Evolutionary conservation across 371 early-diverging fungal species (phyloP).

Genomic region (Syncephalastrum contaminatum): DNA sequence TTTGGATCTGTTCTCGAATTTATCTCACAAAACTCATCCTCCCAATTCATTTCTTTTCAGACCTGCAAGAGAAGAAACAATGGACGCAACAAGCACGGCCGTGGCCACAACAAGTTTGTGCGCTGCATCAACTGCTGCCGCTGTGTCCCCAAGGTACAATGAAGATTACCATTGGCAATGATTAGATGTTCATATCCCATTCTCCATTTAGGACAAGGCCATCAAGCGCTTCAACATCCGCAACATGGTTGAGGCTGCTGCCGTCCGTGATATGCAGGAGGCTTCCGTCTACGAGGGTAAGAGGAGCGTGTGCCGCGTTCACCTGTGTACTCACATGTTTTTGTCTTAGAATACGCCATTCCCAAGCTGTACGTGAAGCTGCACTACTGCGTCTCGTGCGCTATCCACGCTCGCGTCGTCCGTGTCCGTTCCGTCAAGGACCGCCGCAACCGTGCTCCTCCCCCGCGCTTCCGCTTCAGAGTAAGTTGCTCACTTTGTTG

Average conservation of each 20-base stretch:
- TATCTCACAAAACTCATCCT: too few species aligned
- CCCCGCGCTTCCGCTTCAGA: conserved; percentile 84
- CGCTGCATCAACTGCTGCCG: conserved; percentile 99
- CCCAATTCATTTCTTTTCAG: conserved; percentile 32
- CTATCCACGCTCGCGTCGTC: conserved; percentile 97
- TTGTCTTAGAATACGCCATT: conserved; percentile 79
- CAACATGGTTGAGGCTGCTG: conserved; percentile 98
- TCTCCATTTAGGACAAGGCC: conserved; percentile 86
- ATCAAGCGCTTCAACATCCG: conserved; percentile 98
- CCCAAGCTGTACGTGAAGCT: conserved; percentile 98
- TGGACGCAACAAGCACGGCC: conserved; percentile 98
- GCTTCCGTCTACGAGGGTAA: conserved; percentile 93
- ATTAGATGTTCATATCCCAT: too few species aligned
- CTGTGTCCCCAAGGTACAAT: conserved; percentile 87
- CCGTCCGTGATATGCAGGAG: conserved; percentile 94
- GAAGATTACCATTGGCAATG: neutral
- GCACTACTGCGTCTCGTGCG: conserved; percentile 98
- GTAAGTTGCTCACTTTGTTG: conserved; percentile 13
- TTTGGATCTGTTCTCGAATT: too few species aligned
- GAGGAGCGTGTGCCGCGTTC: conserved; percentile 2
- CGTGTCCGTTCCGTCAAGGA: conserved; percentile 92
- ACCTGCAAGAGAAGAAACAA: conserved; percentile 98
- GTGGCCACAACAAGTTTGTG: conserved; percentile 96
- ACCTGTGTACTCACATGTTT: neutral
- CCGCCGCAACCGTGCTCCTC: conserved; percentile 95